phyloP scores from a whole-genome alignment of 345 rosid species.

The Murraya koenigii region DNA sequence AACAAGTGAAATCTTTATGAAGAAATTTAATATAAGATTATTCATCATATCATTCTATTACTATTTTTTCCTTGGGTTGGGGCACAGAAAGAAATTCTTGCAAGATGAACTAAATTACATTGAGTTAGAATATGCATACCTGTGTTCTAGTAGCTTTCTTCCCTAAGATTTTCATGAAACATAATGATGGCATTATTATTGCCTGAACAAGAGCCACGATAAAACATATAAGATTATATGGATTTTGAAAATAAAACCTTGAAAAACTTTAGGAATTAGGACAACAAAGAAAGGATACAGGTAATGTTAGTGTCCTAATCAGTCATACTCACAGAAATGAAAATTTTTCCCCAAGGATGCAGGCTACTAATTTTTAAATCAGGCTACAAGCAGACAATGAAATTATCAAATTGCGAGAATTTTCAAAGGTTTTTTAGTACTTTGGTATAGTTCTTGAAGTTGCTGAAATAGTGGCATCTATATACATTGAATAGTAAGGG shows the following conservation, averaged over 20 bases:
- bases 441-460: too few relatives aligned
- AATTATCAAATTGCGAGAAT: neutral
- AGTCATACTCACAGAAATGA: neutral
- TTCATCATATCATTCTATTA: neutral
- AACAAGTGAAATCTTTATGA: neutral
- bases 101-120: neutral
- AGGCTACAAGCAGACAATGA: neutral
- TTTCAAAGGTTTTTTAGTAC: neutral
- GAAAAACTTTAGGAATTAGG: neutral
- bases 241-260: neutral
- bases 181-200: conserved; percentile 68
- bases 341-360: neutral
- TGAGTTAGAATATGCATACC: conserved; percentile 31
- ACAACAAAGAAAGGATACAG: neutral
- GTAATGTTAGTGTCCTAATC: neutral
- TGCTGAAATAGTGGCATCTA: too few relatives aligned
- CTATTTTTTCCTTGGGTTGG: neutral
- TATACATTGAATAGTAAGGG: too few relatives aligned
- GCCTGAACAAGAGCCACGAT: conserved; percentile 48
- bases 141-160: conserved; percentile 64
- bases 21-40: neutral
- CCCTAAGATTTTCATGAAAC: conserved; percentile 71
- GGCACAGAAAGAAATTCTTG: neutral
- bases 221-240: neutral
- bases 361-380: neutral